phyloP scores from a whole-genome alignment of 2,329 filamentous ascomycete species.

The Teratosphaeria nubilosa region DNA sequence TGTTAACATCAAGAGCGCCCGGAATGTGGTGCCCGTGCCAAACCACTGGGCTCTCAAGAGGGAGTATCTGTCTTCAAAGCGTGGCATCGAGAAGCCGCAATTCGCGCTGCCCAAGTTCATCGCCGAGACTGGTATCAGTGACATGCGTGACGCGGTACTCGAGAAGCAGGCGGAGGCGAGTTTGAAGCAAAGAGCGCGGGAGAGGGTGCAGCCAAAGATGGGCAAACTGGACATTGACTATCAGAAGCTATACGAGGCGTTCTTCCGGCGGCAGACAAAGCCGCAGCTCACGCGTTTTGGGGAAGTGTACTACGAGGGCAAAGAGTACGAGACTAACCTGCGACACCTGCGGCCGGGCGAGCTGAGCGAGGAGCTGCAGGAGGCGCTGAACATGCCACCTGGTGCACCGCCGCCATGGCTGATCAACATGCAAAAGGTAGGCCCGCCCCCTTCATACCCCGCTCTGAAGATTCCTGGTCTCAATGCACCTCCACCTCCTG shows the following conservation, averaged over 20 bases:
- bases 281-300: constrained; percentile 88
- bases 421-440: constrained; percentile 90
- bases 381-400: constrained; percentile 86
- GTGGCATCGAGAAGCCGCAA: constrained; percentile 89
- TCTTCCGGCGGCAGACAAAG: constrained; percentile 96
- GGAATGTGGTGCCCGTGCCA: constrained; percentile 92
- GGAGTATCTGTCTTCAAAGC: constrained; percentile 93
- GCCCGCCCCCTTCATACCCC: constrained; percentile 87
- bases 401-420: constrained; percentile 93
- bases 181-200: constrained; percentile 90
- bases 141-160: constrained; percentile 93
- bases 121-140: constrained; percentile 89
- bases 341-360: constrained; percentile 85
- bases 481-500: constrained; percentile 82
- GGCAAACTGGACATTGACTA: constrained; percentile 98
- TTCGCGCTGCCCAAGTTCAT: constrained; percentile 95
- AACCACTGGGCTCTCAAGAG: constrained; percentile 91
- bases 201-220: constrained; percentile 90
- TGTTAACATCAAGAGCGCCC: constrained; percentile 87
- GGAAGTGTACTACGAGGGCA: constrained; percentile 99
- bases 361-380: constrained; percentile 76
- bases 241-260: constrained; percentile 94
- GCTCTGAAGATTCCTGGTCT: constrained; percentile 90
- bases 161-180: constrained; percentile 91
- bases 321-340: constrained; percentile 93